Evolutionary conservation across 331 rosid genomes (phyloP).

Genomic region (Erythrophleum ivorense): DNA sequence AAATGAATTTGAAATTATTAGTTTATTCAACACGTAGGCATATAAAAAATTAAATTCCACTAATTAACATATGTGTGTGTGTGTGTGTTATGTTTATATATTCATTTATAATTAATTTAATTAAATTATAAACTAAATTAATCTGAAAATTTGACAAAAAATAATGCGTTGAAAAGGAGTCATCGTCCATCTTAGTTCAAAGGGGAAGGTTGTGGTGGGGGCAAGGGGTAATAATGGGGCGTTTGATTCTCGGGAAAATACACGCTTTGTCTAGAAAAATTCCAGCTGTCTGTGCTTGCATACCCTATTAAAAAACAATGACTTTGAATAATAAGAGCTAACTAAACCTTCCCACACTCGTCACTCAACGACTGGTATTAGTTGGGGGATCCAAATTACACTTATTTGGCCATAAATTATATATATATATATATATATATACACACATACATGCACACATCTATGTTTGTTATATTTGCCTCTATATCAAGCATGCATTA

Average conservation of each 20-base stretch:
- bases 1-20: background rate
- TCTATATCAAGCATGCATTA: no score
- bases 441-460: background rate
- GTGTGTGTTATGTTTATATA: no score
- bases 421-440: background rate
- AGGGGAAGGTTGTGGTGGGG: constrained; percentile 39
- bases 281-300: constrained; percentile 38
- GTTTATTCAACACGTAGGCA: background rate
- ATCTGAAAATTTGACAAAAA: background rate
- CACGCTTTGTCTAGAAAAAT: constrained; percentile 36
- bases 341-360: constrained; percentile 50
- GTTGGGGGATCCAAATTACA: background rate
- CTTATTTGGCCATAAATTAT: no score
- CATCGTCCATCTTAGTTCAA: constrained; percentile 31
- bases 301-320: background rate
- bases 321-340: constrained; percentile 2
- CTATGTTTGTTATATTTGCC: no score
- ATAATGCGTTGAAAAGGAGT: background rate
- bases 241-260: constrained; percentile 48
- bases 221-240: constrained; percentile 34
- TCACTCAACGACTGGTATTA: constrained; percentile 30
- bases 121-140: background rate
- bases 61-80: background rate
- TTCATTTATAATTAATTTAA: background rate
- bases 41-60: background rate